phyloP scores from a whole-genome alignment of 208 protist species.

The Leishmania braziliensis region DNA sequence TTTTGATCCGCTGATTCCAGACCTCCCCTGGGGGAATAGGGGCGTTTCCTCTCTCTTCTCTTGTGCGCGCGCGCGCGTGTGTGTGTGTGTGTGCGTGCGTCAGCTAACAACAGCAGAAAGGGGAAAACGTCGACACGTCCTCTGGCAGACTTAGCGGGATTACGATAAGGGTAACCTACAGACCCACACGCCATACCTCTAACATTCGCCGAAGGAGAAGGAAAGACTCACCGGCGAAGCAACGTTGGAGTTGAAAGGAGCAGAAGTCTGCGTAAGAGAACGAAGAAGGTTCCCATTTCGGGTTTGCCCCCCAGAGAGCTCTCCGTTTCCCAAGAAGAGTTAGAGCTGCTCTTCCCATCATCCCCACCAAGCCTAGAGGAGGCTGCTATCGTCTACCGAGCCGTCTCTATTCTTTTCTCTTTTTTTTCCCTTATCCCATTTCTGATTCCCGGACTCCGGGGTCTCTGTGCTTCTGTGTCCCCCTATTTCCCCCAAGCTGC shows the following conservation, averaged over 20 bases:
- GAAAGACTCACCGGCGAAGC: background rate
- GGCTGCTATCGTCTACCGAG: background rate
- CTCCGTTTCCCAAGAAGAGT: background rate
- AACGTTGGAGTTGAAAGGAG: background rate
- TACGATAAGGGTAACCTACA: background rate
- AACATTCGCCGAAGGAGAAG: background rate
- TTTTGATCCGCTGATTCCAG: background rate
- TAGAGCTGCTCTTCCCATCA: background rate
- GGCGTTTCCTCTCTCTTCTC: background rate
- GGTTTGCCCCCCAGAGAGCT: background rate
- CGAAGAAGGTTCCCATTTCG: background rate
- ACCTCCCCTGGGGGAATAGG: slow-evolving; percentile 4
- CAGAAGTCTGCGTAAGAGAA: background rate
- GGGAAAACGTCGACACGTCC: slow-evolving; percentile 5
- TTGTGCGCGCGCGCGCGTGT: too few species aligned
- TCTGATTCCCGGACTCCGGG: background rate
- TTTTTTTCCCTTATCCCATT: background rate
- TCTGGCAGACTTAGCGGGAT: background rate
- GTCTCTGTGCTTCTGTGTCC: background rate
- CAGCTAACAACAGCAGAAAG: background rate
- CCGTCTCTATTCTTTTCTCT: background rate
- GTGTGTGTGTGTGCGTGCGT: too few species aligned
- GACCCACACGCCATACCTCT: background rate
- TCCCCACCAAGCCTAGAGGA: background rate
- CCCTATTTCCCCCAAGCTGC: too few species aligned